Evolutionary conservation across 176 grass and related monocot genomes (phyloP).

Genomic region (Aegilops speltoides): DNA sequence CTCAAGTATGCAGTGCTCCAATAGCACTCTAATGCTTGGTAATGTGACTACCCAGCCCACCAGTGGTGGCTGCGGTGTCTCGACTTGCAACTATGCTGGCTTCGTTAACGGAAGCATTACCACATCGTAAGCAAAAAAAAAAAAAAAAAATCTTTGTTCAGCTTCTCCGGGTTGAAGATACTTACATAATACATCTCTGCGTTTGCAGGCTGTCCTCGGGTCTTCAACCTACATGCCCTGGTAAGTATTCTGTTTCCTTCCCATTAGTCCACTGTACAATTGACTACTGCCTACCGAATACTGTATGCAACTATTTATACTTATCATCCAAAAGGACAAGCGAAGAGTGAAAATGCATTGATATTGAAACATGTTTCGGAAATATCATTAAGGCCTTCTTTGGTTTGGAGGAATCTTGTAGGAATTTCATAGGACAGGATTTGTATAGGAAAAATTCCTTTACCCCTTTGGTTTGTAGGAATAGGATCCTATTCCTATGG

Average conservation of each 20-base stretch:
- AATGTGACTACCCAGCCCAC: constrained; percentile 64
- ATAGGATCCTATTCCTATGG: too few species aligned
- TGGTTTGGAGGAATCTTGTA: too few species aligned
- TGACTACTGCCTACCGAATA: neutral
- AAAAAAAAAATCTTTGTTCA: neutral
- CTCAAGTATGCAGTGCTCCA: constrained; percentile 88
- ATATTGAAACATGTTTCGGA: neutral
- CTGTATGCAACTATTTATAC: neutral
- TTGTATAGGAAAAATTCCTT: too few species aligned
- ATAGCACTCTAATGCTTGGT: constrained; percentile 80
- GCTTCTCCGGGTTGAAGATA: neutral
- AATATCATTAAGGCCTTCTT: too few species aligned
- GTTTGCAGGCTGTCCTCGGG: constrained; percentile 61
- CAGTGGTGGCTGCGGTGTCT: constrained; percentile 81
- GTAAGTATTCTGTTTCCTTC: constrained; percentile 38
- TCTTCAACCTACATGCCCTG: constrained; percentile 82
- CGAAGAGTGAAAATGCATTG: neutral
- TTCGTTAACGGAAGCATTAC: constrained; percentile 76
- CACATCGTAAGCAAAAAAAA: constrained; percentile 53
- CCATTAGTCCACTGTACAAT: constrained; percentile 11
- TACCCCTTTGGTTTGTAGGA: too few species aligned
- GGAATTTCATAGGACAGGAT: too few species aligned
- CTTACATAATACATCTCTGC: neutral
- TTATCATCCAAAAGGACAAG: constrained; percentile 12
- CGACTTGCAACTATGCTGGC: constrained; percentile 77